Evolutionary conservation across 371 early-diverging fungal genomes (phyloP), one percentile per base, ranked within the genome.

Genomic region (Dinochytrium kinnereticum): DNA sequence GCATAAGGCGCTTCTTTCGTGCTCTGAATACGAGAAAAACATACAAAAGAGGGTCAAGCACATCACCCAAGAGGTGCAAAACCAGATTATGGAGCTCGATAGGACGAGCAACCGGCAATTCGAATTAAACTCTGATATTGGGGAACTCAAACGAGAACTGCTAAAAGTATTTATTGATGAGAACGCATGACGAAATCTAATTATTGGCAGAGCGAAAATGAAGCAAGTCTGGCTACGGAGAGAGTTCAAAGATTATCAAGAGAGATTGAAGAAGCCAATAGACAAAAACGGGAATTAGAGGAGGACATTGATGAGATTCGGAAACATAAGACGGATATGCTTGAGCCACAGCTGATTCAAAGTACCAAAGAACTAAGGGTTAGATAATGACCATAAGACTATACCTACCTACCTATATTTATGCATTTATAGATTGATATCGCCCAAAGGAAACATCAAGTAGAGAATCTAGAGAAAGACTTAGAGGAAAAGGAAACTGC

Each of bases 271-370:
- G 88, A 88, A 57, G 39, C 77, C 1, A 37, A 59, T n/a, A 72
- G 71, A n/a, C 76, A 79, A 64, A 81, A 80, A 66, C 36, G 69
- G 19, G 77, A 80, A 19, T 70, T 87, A 15, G 57, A 74, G 37
- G 75, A 80, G 17, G 87, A 86, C 39, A 88, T 88, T 69, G 88
- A 88, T 19, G 87, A 87, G 68, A 83, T 85, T n/a, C 67, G 87
- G 57, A 72, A 80, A 55, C 88, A 88, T 73, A 86, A 87, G 75
- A 83, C 85, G 1, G 87, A 88, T 76, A 86, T 88, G 88, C 80
- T 88, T 31, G 88, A 88, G 40, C 88, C 88, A 15, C 87, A 88
- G 68, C 76, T 88, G 38, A 79, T 88, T 44, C 82, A 84, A 10
- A 76, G 84, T 17, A 88, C 84, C 36, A 88, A 88, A 68, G 88